Conservation (phyloP, 805 yeast species). For the Yamadazyma tumulicola region DNA sequence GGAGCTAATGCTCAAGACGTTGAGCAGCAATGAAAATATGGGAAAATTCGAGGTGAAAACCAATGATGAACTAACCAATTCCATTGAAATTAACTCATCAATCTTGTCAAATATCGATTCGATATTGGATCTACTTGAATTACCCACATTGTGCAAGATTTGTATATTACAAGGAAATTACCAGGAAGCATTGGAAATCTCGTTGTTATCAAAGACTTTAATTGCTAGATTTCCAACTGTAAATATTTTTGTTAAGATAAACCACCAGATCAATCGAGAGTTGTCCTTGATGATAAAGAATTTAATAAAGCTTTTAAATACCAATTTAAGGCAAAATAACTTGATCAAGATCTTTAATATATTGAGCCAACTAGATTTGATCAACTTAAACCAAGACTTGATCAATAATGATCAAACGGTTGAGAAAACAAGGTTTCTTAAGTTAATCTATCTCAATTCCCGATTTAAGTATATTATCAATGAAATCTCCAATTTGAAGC, state of each 20-base stretch:
- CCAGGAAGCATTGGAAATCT: constrained; percentile 83
- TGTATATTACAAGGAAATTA: constrained; percentile 85
- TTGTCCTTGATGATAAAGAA: constrained; percentile 66
- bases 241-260: constrained; percentile 47
- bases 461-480: constrained; percentile 63
- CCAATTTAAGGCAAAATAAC: constrained; percentile 76
- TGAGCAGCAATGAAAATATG: constrained; percentile 3
- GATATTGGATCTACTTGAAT: constrained; percentile 72
- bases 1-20: constrained; percentile 11
- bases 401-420: constrained; percentile 72
- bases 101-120: constrained; percentile 64
- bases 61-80: constrained; percentile 19
- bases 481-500: constrained; percentile 56
- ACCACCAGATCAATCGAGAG: constrained; percentile 51
- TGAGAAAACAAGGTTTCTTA: constrained; percentile 22
- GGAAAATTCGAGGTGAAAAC: constrained; percentile 10
- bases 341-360: constrained; percentile 76
- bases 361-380: constrained; percentile 60
- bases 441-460: constrained; percentile 61
- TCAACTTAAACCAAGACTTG: constrained; percentile 67
- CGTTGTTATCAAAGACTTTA: constrained; percentile 67
- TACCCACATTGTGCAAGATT: constrained; percentile 79
- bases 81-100: constrained; percentile 23
- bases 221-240: constrained; percentile 65
- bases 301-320: constrained; percentile 62